Percentiles rank a stretch among this genome's conserved stretches.
These are phyloP conservation scores for Candida tibetensis DNA, from an alignment of 805 yeast genomes.

Conservation along the genomic window DNA sequence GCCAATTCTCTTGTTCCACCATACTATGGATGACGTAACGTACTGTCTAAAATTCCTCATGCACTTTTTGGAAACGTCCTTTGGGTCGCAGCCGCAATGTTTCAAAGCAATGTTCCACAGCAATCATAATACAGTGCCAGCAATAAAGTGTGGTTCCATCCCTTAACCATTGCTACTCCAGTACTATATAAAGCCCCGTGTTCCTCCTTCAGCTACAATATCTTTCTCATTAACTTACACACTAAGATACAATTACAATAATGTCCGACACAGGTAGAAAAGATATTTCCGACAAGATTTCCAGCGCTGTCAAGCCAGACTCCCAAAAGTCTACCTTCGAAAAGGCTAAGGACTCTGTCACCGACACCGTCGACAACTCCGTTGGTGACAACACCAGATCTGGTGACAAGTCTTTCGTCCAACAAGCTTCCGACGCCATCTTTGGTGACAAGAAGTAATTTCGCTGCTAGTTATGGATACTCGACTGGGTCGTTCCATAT, in stretches of 20 bases:
- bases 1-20: conserved; percentile 1
- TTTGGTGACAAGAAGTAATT: conserved; percentile 36
- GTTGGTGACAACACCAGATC: conserved; percentile 35
- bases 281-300: conserved; percentile 38
- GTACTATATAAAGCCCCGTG: conserved; percentile 1
- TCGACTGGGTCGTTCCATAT: too few relatives aligned
- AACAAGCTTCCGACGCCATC: conserved; percentile 44
- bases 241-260: conserved; percentile 6
- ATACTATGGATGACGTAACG: not conserved
- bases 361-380: conserved; percentile 34
- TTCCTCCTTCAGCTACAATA: not conserved
- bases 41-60: too few relatives aligned
- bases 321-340: conserved; percentile 38
- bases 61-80: too few relatives aligned
- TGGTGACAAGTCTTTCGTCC: conserved; percentile 39
- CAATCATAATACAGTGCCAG: not conserved
- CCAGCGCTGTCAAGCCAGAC: conserved; percentile 40
- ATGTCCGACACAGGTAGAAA: conserved; percentile 47
- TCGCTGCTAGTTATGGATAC: too few relatives aligned
- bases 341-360: conserved; percentile 36
- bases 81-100: not conserved
- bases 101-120: not conserved
- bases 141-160: too few relatives aligned
- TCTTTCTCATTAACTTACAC: not conserved
- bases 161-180: too few relatives aligned